Conservation (phyloP, 164 flowering plant species). For the Liriodendron chinense region DNA sequence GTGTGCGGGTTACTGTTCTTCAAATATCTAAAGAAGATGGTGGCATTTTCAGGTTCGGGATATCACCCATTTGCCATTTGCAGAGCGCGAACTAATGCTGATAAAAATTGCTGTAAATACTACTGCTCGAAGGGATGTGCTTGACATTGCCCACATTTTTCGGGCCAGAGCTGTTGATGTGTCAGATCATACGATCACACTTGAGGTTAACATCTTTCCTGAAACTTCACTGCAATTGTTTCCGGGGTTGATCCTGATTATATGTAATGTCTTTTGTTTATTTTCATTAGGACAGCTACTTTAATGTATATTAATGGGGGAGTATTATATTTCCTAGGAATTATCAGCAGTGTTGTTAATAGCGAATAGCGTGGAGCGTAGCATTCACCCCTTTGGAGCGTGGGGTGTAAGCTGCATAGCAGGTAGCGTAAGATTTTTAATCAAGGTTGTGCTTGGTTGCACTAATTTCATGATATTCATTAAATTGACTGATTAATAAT, state of each 20-base stretch:
- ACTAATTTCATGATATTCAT: too few relatives aligned
- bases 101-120: conserved; percentile 91
- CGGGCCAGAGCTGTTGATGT: conserved; percentile 95
- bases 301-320: neutral
- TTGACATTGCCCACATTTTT: conserved; percentile 90
- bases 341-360: too few relatives aligned
- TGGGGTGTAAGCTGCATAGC: too few relatives aligned
- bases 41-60: conserved; percentile 66
- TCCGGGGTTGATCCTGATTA: neutral
- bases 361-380: too few relatives aligned
- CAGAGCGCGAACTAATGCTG: conserved; percentile 92
- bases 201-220: conserved; percentile 53
- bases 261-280: neutral
- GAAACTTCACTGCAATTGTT: neutral
- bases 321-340: neutral
- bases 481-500: too few relatives aligned
- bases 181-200: conserved; percentile 90
- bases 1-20: neutral
- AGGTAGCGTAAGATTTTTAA: too few relatives aligned
- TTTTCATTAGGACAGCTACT: neutral
- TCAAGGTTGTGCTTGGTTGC: too few relatives aligned
- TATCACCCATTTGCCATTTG: conserved; percentile 87
- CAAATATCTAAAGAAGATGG: conserved; percentile 5
- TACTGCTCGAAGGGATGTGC: conserved; percentile 83
- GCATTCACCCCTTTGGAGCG: too few relatives aligned